These are phyloP conservation scores for Pseudevernia furfuracea DNA, from an alignment of 495 filamentous ascomycete species.

Conservation along the genomic window DNA sequence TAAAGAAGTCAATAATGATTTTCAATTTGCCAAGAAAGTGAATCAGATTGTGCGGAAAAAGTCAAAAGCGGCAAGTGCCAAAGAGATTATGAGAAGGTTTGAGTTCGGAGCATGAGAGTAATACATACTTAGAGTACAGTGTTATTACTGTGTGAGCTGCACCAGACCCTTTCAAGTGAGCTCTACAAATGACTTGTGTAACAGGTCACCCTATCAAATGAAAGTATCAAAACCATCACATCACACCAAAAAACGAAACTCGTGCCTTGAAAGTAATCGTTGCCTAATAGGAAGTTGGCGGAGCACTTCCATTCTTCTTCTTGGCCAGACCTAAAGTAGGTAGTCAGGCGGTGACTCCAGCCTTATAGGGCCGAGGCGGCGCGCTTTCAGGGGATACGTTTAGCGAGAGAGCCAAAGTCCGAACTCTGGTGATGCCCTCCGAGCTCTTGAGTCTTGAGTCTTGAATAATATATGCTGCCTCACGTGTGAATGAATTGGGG, in stretches of 20 bases:
- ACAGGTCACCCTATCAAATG: neutral
- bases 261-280: neutral
- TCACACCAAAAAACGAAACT: neutral
- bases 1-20: no score
- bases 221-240: no score
- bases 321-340: no score
- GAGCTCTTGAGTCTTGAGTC: no score
- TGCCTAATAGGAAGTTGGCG: neutral
- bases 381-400: neutral
- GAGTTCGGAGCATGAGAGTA: no score
- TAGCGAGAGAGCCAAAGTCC: slow-evolving; percentile 18
- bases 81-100: neutral
- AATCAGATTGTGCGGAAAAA: slow-evolving; percentile 3
- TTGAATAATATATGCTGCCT: neutral
- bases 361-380: neutral
- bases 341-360: no score
- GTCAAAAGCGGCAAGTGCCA: slow-evolving; percentile 4
- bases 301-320: no score
- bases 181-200: neutral
- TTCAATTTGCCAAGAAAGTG: slow-evolving; percentile 16
- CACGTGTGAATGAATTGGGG: slow-evolving; percentile 17
- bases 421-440: slow-evolving; percentile 5
- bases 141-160: neutral
- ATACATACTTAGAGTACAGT: no score
- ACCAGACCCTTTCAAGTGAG: neutral